Base-by-base conservation (phyloP, 306 rosid genomes). In the Inga oerstediana region DNA sequence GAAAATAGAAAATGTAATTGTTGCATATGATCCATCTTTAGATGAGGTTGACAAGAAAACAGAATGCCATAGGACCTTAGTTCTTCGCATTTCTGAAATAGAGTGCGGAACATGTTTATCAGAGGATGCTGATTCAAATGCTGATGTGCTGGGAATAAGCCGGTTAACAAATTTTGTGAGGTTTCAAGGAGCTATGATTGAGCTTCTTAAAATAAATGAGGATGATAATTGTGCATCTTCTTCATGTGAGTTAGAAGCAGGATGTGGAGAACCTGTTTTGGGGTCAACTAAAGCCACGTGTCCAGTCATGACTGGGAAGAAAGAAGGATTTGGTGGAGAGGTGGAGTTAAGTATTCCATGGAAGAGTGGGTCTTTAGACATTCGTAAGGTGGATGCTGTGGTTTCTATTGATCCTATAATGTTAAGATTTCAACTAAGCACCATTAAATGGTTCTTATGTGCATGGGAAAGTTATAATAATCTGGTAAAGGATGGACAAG, bases 321-420 rank as follows among this genome's bases (percentile, higher is more conserved):
- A 82, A 59, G 94, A 91, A 41, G 98, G 98, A 87, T 90, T 96
- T 92, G 91, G 94, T 74, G 99, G 99, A 75, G 93, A 84, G 88
- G 71, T 96, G 80, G 92, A 91, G 85, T 85, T 93, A 87, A 90
- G 87, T 82, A 91, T 96, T 80, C 99, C 97, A 81, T 92, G 98
- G 99, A 93, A 89, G 89, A 93, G 92, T 88, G 98, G 98, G 66
- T 96, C 97, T 79, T 87, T 96, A 81, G 99, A 96, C 88, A 87
- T 90, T 80, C 77, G 89, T 67, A 91, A 83, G 89, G 93, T 96
- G 81, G 99, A 96, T 83, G 98, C 94, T 49, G 97, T 91, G 88
- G 89, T 88, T 89, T 85, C 44, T 79, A 81, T 96, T 86, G 97
- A 91, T 67, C 97, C 95, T 52, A 61, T 96, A 79, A 90, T 89